Conservation (phyloP, 1,139 yeast genomes). For the Geotrichum phurueaensis region DNA sequence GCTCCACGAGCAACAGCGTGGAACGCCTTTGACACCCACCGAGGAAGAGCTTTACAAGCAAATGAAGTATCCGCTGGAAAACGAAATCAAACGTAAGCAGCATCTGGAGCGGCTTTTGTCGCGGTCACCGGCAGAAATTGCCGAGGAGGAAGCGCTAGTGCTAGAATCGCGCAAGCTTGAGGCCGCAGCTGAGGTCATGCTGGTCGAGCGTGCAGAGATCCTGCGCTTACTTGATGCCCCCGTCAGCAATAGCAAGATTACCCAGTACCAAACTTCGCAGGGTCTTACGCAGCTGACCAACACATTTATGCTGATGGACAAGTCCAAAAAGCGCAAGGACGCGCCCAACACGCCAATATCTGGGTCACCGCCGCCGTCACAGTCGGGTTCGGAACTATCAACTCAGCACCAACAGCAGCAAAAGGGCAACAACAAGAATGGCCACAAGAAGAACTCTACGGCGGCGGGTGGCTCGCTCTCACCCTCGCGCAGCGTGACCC, state of each 20-base stretch:
- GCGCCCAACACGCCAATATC: constrained; percentile 25
- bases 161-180: constrained; percentile 91
- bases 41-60: constrained; percentile 38
- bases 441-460: constrained; percentile 7
- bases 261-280: constrained; percentile 77
- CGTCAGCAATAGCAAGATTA: constrained; percentile 66
- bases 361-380: constrained; percentile 31
- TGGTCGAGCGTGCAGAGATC: constrained; percentile 74
- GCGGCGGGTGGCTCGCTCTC: constrained; percentile 15
- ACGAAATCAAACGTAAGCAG: constrained; percentile 72
- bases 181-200: constrained; percentile 84
- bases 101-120: constrained; percentile 70
- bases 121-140: constrained; percentile 92
- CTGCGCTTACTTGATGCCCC: constrained; percentile 83
- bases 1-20: constrained; percentile 36
- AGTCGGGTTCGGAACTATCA: constrained; percentile 31
- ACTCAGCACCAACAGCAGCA: constrained; percentile 47
- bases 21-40: constrained; percentile 38
- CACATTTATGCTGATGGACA: constrained; percentile 72
- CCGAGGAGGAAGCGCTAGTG: constrained; percentile 92
- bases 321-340: constrained; percentile 51
- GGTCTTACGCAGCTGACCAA: constrained; percentile 84
- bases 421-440: constrained; percentile 29
- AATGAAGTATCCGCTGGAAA: constrained; percentile 55
- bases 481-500: constrained; percentile 10